Conservation (phyloP, 192 early-diverging fungal genomes). For the Coemansia sp. region DNA sequence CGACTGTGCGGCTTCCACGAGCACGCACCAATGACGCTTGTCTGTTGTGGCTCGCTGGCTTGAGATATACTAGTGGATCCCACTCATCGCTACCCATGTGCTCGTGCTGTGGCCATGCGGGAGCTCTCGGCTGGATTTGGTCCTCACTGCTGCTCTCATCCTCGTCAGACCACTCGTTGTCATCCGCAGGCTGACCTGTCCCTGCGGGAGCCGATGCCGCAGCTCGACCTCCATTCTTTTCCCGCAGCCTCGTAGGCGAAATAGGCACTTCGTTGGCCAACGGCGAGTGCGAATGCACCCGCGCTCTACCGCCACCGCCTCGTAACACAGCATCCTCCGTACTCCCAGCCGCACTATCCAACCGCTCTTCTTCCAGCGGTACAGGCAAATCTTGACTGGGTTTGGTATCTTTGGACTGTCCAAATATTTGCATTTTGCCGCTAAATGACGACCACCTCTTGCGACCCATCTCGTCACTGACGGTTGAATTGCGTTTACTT, state of each 20-base stretch:
- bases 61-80: constrained; percentile 41
- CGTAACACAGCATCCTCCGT: not conserved
- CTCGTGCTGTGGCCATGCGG: not conserved
- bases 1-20: not conserved
- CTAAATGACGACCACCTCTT: constrained; percentile 26
- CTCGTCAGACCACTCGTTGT: constrained; percentile 14
- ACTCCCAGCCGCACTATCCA: constrained; percentile 6
- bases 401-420: not conserved
- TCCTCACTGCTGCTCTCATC: not conserved
- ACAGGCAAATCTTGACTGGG: not conserved
- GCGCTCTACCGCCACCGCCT: not conserved
- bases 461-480: not conserved
- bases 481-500: constrained; percentile 16
- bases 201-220: not conserved
- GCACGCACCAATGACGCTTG: not conserved
- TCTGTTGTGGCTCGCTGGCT: not conserved
- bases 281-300: constrained; percentile 11
- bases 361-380: not conserved
- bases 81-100: constrained; percentile 15
- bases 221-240: not conserved
- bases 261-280: constrained; percentile 1
- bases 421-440: not conserved
- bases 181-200: not conserved
- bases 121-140: not conserved
- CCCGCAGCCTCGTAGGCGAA: not conserved